Percentiles rank a stretch among this genome's conserved stretches.
phyloP scores from a whole-genome alignment of 495 filamentous ascomycete genomes.

The Neurospora intermedia region DNA sequence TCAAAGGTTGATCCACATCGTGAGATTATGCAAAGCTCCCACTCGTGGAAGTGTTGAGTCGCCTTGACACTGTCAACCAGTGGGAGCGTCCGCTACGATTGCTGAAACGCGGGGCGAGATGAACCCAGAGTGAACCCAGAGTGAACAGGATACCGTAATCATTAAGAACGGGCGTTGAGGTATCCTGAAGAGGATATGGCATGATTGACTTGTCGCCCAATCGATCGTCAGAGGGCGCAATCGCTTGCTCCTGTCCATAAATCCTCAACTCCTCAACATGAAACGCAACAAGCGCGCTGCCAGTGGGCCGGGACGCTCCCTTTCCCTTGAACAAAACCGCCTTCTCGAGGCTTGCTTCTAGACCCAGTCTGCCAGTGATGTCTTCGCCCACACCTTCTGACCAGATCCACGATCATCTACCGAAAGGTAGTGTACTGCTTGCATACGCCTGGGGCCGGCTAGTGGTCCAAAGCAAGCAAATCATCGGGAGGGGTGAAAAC shows the following conservation, averaged over 20 bases:
- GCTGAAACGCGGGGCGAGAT: background rate
- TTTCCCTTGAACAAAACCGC: background rate
- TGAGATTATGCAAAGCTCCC: background rate
- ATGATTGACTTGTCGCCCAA: background rate
- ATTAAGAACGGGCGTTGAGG: background rate
- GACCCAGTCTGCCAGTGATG: constrained; percentile 1
- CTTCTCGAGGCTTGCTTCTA: background rate
- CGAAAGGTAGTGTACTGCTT: constrained; percentile 10
- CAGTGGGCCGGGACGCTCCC: constrained; percentile 1
- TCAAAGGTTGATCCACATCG: background rate
- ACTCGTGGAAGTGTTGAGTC: background rate
- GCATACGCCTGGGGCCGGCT: constrained; percentile 10
- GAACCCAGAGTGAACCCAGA: background rate
- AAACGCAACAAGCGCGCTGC: constrained; percentile 27
- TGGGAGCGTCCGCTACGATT: background rate
- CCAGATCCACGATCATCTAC: constrained; percentile 6
- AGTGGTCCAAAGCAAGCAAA: constrained; percentile 8
- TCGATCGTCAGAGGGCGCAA: constrained; percentile 1
- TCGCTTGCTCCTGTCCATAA: constrained; percentile 9
- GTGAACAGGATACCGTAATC: background rate
- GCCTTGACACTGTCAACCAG: background rate
- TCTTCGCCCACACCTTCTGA: constrained; percentile 1
- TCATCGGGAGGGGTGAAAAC: constrained; percentile 6
- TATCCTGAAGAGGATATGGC: constrained; percentile 4
- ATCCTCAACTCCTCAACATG: constrained; percentile 13